Evolutionary conservation across 129 eudicot species (phyloP).

Genomic region (Deinandra increscens): DNA sequence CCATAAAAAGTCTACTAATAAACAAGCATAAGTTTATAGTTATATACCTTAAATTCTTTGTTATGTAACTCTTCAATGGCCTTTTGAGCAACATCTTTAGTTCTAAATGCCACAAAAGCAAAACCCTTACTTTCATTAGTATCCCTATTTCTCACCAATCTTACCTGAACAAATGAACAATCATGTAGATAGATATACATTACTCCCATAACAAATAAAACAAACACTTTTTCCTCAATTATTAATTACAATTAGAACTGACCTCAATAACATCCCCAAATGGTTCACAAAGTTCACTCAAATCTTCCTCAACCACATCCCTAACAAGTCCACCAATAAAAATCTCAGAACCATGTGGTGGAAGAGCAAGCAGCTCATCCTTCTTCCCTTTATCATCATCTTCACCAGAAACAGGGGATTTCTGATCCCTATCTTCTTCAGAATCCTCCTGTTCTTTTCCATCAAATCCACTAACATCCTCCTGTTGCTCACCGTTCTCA

Average conservation of each 20-base stretch:
- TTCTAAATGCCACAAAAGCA: constrained; percentile 88
- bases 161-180: constrained; percentile 64
- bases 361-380: constrained; percentile 78
- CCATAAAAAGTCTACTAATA: not conserved
- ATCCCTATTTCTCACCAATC: constrained; percentile 82
- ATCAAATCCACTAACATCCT: constrained; percentile 21
- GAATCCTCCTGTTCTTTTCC: not conserved
- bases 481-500: constrained; percentile 50
- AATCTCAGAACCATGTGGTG: constrained; percentile 95
- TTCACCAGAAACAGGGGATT: constrained; percentile 31
- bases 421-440: constrained; percentile 36
- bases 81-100: constrained; percentile 80
- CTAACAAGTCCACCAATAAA: constrained; percentile 92
- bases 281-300: constrained; percentile 38
- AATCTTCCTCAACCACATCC: not conserved
- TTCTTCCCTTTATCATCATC: constrained; percentile 43
- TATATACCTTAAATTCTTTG: constrained; percentile 79
- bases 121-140: constrained; percentile 91
- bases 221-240: not conserved
- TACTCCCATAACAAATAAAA: not conserved
- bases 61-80: constrained; percentile 84
- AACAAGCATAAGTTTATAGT: not conserved
- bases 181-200: not conserved
- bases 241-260: constrained; percentile 8
- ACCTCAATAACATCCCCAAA: constrained; percentile 91